Evolutionary conservation across 1,284 basidiomycete genomes (phyloP).

Genomic region (Cerrena zonata): DNA sequence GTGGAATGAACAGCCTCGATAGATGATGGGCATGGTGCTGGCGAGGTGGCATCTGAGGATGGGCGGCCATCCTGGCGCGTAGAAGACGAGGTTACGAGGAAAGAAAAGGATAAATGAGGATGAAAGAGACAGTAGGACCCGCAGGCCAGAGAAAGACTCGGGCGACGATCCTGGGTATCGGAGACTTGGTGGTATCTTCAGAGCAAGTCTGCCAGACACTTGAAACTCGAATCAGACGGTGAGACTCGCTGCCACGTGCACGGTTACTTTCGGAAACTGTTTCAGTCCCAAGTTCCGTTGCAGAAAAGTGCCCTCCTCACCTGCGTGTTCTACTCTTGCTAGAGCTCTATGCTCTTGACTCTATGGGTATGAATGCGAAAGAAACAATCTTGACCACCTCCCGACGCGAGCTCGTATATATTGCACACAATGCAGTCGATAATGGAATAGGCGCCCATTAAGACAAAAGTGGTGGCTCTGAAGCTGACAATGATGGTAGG

Average conservation of each 20-base stretch:
- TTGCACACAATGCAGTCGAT: neutral
- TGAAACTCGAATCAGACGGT: neutral
- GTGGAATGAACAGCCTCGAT: slow-evolving; percentile 31
- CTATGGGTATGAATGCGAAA: too few relatives aligned
- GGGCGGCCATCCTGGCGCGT: slow-evolving; percentile 17
- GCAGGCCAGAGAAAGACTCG: neutral
- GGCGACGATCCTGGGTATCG: neutral
- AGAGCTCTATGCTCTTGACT: too few relatives aligned
- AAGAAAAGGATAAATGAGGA: neutral
- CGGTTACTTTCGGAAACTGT: neutral
- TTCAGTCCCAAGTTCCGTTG: too few relatives aligned
- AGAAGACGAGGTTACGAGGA: neutral
- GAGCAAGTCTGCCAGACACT: neutral
- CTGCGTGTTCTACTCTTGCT: too few relatives aligned
- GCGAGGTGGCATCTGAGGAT: slow-evolving; percentile 19
- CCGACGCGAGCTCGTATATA: too few relatives aligned
- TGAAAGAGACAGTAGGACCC: neutral
- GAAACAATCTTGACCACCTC: too few relatives aligned
- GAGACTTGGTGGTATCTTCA: neutral
- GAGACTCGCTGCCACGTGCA: neutral
- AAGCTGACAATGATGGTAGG: too few relatives aligned
- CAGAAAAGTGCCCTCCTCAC: too few relatives aligned
- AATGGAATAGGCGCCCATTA: neutral
- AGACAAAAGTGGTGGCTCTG: too few relatives aligned
- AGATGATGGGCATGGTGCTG: slow-evolving; percentile 29